phyloP scores from a whole-genome alignment of 192 early-diverging fungal species.

The Backusella westeae region DNA sequence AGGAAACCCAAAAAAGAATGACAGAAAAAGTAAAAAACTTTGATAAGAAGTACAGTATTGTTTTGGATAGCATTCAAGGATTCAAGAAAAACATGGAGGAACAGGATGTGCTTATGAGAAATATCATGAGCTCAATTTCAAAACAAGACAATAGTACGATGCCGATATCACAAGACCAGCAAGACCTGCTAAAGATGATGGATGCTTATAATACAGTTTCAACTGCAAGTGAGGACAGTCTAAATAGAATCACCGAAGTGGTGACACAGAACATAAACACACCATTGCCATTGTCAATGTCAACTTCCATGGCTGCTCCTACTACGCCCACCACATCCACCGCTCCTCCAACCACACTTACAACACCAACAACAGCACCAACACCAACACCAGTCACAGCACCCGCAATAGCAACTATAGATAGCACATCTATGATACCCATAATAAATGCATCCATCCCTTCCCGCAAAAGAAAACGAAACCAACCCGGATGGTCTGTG shows the following conservation, averaged over 20 bases:
- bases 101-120: constrained; percentile 49
- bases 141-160: constrained; percentile 3
- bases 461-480: not conserved
- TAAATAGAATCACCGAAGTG: not conserved
- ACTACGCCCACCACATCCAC: not conserved
- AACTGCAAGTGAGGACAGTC: not conserved
- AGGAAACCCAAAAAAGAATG: constrained; percentile 41
- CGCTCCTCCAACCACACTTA: not conserved
- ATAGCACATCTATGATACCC: constrained; percentile 5
- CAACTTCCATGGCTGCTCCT: not conserved
- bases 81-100: constrained; percentile 45
- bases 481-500: constrained; percentile 29
- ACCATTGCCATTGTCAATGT: not conserved
- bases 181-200: not conserved
- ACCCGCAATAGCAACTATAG: not conserved
- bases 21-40: constrained; percentile 32
- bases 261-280: not conserved
- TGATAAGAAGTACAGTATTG: constrained; percentile 26
- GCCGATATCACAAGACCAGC: not conserved
- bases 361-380: not conserved
- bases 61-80: constrained; percentile 36
- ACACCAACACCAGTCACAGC: not conserved
- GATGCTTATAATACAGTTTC: not conserved
- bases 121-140: constrained; percentile 38
- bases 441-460: not conserved